Percentiles rank a stretch among this genome's conserved stretches.
Evolutionary conservation across 192 early-diverging fungal species (phyloP).

Genomic region (Podila verticillata): DNA sequence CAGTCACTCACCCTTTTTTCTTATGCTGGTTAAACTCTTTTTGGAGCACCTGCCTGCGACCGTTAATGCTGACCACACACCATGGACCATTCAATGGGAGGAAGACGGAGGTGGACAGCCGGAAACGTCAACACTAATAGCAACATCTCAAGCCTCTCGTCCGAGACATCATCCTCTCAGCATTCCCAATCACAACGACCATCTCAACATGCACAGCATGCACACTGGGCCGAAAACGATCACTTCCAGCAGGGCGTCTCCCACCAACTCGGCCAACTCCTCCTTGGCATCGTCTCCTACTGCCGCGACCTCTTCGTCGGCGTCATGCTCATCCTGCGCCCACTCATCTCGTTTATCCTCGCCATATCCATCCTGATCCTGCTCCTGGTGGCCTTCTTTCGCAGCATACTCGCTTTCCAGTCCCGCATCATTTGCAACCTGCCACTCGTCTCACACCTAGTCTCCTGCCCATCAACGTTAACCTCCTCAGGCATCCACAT

Average conservation of each 20-base stretch:
- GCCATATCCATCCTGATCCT: background rate
- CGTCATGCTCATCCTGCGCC: slow-evolving; percentile 26
- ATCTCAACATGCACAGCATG: background rate
- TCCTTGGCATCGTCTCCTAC: slow-evolving; percentile 17
- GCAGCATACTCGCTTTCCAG: slow-evolving; percentile 15
- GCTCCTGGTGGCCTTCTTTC: background rate
- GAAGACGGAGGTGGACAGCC: background rate
- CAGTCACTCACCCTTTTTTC: background rate
- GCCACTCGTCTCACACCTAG: slow-evolving; percentile 4
- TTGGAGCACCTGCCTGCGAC: background rate
- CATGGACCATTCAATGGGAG: background rate
- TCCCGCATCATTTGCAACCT: slow-evolving; percentile 15
- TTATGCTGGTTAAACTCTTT: background rate
- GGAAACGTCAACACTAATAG: background rate
- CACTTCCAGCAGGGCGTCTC: slow-evolving; percentile 8
- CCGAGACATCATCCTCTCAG: background rate
- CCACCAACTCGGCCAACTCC: slow-evolving; percentile 12
- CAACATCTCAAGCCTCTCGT: background rate
- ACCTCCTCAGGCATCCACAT: slow-evolving; percentile 11
- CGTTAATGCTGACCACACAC: background rate
- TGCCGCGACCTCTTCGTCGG: slow-evolving; percentile 17
- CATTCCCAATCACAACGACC: background rate
- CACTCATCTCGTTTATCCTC: slow-evolving; percentile 26
- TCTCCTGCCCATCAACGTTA: slow-evolving; percentile 5
- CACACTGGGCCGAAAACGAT: background rate